These are phyloP conservation scores for Infundibulicybe gibba DNA, from an alignment of 768 basidiomycete species.

Conservation along the genomic window DNA sequence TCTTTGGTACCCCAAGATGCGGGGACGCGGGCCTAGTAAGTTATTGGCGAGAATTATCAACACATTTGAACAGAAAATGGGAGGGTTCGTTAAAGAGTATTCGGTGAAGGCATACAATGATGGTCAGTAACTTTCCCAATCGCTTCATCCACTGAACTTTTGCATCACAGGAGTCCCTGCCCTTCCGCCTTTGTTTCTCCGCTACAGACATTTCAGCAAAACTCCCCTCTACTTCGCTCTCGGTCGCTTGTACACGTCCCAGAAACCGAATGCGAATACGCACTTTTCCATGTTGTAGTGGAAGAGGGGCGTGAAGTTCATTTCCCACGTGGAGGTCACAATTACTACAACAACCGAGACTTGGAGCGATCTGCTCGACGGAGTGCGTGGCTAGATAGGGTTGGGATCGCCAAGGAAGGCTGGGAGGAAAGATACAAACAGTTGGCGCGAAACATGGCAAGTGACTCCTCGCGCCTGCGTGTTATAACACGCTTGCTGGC, in stretches of 20 bases:
- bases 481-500: too few relatives aligned
- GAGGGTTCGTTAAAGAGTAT: slow-evolving; percentile 33
- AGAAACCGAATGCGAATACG: slow-evolving; percentile 38
- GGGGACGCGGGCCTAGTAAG: slow-evolving; percentile 39
- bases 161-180: slow-evolving; percentile 27
- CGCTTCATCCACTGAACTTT: slow-evolving; percentile 2
- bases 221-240: slow-evolving; percentile 46
- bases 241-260: slow-evolving; percentile 47
- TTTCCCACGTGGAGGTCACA: slow-evolving; percentile 56
- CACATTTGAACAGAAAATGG: slow-evolving; percentile 31
- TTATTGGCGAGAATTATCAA: slow-evolving; percentile 37
- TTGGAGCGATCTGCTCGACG: slow-evolving; percentile 42
- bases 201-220: slow-evolving; percentile 14
- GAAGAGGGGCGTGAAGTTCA: slow-evolving; percentile 13
- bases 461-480: too few relatives aligned
- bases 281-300: slow-evolving; percentile 34
- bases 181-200: neutral
- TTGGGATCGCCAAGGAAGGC: slow-evolving; percentile 25
- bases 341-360: slow-evolving; percentile 58
- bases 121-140: slow-evolving; percentile 26
- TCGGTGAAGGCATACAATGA: slow-evolving; percentile 55
- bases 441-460: too few relatives aligned
- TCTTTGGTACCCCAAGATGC: slow-evolving; percentile 49
- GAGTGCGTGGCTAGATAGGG: slow-evolving; percentile 37
- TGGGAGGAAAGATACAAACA: slow-evolving; percentile 42